These are phyloP conservation scores for Saprolegnia parasitica DNA, from an alignment of 352 stramenopile genomes.

Conservation along the genomic window DNA sequence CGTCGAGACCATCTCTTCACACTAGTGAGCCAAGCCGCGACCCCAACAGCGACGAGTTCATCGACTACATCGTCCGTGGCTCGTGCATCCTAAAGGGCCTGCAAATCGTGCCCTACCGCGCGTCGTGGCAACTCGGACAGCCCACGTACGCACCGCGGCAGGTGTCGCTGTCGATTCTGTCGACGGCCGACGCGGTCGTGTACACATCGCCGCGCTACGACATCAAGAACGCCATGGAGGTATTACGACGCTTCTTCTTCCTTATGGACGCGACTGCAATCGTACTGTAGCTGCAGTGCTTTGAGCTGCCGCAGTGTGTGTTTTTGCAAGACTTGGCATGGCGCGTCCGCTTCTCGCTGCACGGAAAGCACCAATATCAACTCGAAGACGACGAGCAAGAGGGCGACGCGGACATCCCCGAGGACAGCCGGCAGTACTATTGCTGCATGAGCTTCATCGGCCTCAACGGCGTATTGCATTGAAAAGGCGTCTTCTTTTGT, in stretches of 20 bases:
- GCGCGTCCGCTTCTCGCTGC: slow-evolving; percentile 52
- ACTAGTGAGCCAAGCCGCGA: slow-evolving; percentile 53
- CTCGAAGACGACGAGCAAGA: slow-evolving; percentile 47
- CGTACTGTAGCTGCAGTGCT: slow-evolving; percentile 46
- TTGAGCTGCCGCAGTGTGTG: slow-evolving; percentile 42
- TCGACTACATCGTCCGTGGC: slow-evolving; percentile 51
- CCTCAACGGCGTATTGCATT: slow-evolving; percentile 1
- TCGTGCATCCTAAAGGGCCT: slow-evolving; percentile 44
- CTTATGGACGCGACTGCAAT: background rate
- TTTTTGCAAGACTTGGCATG: slow-evolving; percentile 42
- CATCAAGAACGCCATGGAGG: slow-evolving; percentile 37
- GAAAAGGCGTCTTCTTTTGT: too few relatives aligned
- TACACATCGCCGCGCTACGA: slow-evolving; percentile 55
- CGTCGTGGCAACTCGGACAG: slow-evolving; percentile 65
- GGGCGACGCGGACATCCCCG: slow-evolving; percentile 35
- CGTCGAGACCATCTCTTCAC: background rate
- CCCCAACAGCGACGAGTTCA: slow-evolving; percentile 48
- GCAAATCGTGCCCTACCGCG: slow-evolving; percentile 63
- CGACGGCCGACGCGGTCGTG: slow-evolving; percentile 29
- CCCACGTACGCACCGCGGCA: slow-evolving; percentile 57
- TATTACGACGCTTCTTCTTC: background rate
- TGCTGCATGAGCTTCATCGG: slow-evolving; percentile 72
- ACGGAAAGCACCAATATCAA: slow-evolving; percentile 53
- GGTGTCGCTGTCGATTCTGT: slow-evolving; percentile 56
- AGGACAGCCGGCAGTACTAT: slow-evolving; percentile 47